Evolutionary conservation across 306 rosid species (phyloP), one percentile per base, ranked within the genome.

Genomic region (Quercus gilva): DNA sequence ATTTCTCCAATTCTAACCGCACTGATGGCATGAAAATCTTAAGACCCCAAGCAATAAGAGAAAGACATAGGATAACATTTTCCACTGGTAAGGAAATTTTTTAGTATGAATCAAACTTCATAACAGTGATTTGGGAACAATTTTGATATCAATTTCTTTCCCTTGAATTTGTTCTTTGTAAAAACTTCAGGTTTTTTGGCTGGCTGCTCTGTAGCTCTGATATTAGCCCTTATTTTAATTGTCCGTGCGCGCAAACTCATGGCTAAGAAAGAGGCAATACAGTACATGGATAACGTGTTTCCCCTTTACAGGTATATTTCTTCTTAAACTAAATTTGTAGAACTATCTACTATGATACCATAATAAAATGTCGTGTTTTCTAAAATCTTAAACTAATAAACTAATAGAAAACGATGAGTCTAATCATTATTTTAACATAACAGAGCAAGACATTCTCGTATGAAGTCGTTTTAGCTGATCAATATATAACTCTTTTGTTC

Each of bases 271-370:
- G 92, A 85, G n/a, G 68, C 76, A 21, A 57, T 67, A 0, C 33
- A 75, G 73, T 90, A 92, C 80, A 90, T 92, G 95, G 89, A 90
- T 13, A 87, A 77, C 79, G 68, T 92, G 90, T 90, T 92, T 77
- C 97, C 97, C 21, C 87, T 92, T 10, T 87, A 92, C 77, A 92
- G 94, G 97, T 87, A 76, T 23, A 64, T 55, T 15, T 20, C 76
- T 35, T 25, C 6, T 15, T 14, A 80, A 74, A 51, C 71, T 74
- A 51, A 49, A 49, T 49, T 11, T 10, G 4, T 49, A 12, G 14
- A 4, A 49, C 15, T 7, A 37, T 41, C 1, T 41, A 2, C 11
- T 7, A 2, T 41, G 12, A 41, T 8, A 41, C 45, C 45, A 41
- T 41, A 41, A 41, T 41, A 41, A 41, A 41, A 41, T 8, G 45